Base-by-base conservation (phyloP, 352 stramenopile species). In the Globisporangium yorkense region DNA sequence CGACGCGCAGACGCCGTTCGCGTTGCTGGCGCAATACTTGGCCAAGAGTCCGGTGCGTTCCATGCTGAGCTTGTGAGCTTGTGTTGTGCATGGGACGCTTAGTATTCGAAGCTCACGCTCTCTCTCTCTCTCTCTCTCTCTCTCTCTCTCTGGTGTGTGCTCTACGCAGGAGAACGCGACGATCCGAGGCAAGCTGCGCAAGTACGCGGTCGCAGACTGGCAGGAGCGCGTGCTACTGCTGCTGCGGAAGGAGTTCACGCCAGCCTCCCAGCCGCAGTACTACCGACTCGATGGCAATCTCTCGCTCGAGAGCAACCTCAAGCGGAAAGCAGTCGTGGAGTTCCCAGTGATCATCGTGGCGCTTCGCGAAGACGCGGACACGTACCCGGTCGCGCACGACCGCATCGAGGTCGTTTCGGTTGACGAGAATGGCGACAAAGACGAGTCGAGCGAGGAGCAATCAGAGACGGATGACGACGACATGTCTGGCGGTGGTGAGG, bases 161-260 rank as follows among this genome's bases (percentile, higher is more conserved):
- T 39, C 15, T 27, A 27, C 24, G 24, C 20, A 92, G 84, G 79
- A 92, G 31, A 94, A 90, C 35, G 75, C 81, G 9, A 67, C 63
- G 31, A 65, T 90, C 24, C 73, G 82, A 18, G 76, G 70, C 35
- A 89, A 92, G 59, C 59, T 94, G 8, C 90, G 85, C 56, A 71
- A 74, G 40, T 92, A 92, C 45, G 74, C 74, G 2, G 67, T 73
- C 5, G 24, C 54, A 0, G 63, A 82, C 31, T 93, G 83, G 83
- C 59, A 84, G 21, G 54, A 76, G 21, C 56, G 87, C 47, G 48
- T 90, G 37, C 45, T 79, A 54, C 58, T 94, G 40, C 57, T 94
- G 60, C 62, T 92, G 6, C 75, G 81, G 47, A 92, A 89, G 66
- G 82, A 94, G 65, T 94, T 94, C 48, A 82, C 77, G 1, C 65